Conservation (phyloP, 495 filamentous ascomycete genomes). For the Aeminium ludgeri region DNA sequence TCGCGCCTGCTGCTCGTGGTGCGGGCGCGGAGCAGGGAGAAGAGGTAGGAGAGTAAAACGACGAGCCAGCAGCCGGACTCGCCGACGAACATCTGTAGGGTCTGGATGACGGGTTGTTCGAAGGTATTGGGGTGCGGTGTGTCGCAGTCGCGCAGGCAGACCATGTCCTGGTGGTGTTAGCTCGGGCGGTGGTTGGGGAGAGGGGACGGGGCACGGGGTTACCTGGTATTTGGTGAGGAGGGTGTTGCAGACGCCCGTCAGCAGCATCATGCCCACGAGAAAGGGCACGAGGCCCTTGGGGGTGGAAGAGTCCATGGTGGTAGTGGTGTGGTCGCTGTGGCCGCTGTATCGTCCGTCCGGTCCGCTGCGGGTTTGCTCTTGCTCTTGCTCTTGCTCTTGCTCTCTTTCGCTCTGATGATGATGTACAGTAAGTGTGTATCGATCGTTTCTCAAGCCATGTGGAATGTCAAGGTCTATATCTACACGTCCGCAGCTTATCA, state of each 20-base stretch:
- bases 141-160: slow-evolving; percentile 85
- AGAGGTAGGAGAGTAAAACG: slow-evolving; percentile 43
- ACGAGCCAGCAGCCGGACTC: slow-evolving; percentile 89
- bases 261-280: slow-evolving; percentile 81
- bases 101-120: slow-evolving; percentile 93
- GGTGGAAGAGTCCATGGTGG: slow-evolving; percentile 1
- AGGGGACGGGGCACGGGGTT: slow-evolving; percentile 7
- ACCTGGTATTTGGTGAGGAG: slow-evolving; percentile 94
- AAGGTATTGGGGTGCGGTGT: slow-evolving; percentile 52
- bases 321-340: background rate
- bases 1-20: slow-evolving; percentile 4
- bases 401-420: too few species aligned
- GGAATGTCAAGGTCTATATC: too few species aligned
- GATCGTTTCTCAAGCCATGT: too few species aligned
- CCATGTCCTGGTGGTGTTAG: slow-evolving; percentile 52
- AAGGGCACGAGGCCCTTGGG: slow-evolving; percentile 40
- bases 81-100: slow-evolving; percentile 84
- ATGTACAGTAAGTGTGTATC: too few species aligned
- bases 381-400: too few species aligned
- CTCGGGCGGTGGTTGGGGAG: slow-evolving; percentile 4
- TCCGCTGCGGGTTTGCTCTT: too few species aligned
- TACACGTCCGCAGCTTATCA: too few species aligned
- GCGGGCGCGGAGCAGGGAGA: slow-evolving; percentile 37
- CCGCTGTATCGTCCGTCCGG: too few species aligned
- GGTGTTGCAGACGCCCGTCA: slow-evolving; percentile 88